Percentiles rank a stretch among this genome's conserved stretches.
phyloP scores from a whole-genome alignment of 2,329 filamentous ascomycete genomes.

The Colletotrichum falcatum region DNA sequence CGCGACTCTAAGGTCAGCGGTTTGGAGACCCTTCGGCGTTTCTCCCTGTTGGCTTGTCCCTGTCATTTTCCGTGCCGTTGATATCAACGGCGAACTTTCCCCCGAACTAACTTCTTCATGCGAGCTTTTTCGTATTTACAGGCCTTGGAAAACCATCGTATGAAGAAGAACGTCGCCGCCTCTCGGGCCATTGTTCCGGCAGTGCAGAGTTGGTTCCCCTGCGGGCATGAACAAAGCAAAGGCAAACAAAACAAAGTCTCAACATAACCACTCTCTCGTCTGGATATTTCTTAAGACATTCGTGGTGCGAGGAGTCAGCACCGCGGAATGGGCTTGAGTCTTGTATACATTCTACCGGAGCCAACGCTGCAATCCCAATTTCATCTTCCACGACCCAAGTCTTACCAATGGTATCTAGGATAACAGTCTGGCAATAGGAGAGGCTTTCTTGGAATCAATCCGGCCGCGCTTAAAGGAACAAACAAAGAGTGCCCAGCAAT shows the following conservation, averaged over 20 bases:
- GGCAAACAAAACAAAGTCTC: not conserved
- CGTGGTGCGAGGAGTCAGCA: not conserved
- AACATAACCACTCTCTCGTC: not conserved
- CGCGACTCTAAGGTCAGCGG: no score
- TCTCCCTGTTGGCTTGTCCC: not conserved
- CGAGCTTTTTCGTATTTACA: not conserved
- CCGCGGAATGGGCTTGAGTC: no score
- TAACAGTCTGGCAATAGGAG: not conserved
- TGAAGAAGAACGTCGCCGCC: not conserved
- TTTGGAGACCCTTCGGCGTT: not conserved
- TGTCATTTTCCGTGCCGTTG: not conserved
- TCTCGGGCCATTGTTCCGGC: not conserved
- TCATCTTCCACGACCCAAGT: not conserved
- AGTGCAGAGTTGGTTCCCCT: not conserved
- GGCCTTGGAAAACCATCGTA: not conserved
- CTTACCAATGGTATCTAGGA: not conserved
- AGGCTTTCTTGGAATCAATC: not conserved
- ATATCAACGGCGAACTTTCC: no score
- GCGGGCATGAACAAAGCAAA: not conserved
- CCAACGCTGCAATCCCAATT: not conserved
- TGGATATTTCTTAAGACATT: not conserved
- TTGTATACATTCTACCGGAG: not conserved
- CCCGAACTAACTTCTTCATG: no score
- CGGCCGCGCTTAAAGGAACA: not conserved
- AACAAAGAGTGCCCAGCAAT: not conserved